Evolutionary conservation across 108 stramenopile species (phyloP).

Genomic region (Pseudonitzschia pungens): DNA sequence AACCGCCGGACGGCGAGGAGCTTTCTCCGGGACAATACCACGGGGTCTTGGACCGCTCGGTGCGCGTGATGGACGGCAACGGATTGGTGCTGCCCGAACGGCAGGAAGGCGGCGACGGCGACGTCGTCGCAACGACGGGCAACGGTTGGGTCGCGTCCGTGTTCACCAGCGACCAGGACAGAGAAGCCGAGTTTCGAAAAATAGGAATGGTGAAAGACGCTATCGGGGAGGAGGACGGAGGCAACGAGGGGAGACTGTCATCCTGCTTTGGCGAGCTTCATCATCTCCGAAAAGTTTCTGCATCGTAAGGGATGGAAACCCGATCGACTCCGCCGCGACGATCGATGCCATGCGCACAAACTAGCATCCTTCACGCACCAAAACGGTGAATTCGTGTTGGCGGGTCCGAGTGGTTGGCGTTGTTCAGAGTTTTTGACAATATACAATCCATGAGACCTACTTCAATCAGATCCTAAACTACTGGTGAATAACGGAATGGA

Average conservation of each 20-base stretch:
- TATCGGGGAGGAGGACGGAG: background rate
- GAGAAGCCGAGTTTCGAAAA: slow-evolving; percentile 12
- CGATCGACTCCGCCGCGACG: no score
- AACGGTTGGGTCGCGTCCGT: slow-evolving; percentile 8
- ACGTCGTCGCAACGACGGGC: background rate
- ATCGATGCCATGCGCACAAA: no score
- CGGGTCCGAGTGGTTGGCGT: no score
- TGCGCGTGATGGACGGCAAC: slow-evolving; percentile 1
- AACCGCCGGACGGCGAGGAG: background rate
- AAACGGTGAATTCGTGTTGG: no score
- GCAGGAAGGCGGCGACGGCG: slow-evolving; percentile 4
- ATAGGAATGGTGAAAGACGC: background rate
- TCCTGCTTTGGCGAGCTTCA: slow-evolving; percentile 1
- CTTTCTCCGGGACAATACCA: slow-evolving; percentile 23
- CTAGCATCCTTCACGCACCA: no score
- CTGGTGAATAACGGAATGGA: no score
- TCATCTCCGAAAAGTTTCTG: background rate
- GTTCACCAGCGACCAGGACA: background rate
- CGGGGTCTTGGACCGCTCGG: slow-evolving; percentile 34
- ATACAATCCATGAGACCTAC: no score
- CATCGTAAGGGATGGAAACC: background rate
- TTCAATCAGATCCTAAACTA: no score
- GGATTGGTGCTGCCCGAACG: background rate
- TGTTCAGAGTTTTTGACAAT: no score
- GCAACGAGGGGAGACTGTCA: background rate